Base-by-base conservation (phyloP, 2,329 filamentous ascomycete species). In the Cercospora zeae-maydis region DNA sequence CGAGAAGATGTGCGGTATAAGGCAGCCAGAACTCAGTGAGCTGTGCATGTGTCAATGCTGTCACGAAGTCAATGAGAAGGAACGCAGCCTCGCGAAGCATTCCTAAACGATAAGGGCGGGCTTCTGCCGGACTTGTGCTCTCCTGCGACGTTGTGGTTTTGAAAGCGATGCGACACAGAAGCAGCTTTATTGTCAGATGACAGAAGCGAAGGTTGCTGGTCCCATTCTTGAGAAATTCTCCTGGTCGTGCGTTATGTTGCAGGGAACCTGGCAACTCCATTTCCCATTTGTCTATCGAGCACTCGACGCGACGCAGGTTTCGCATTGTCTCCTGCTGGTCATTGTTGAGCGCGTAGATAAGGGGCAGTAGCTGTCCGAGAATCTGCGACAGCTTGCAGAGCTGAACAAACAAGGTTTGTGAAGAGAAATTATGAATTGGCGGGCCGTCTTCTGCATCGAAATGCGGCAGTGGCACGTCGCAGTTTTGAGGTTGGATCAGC, bases 381-480 rank as follows among this genome's bases (percentile, higher is more conserved):
- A 78, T 70, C 49, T 76, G 73, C 70, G 72, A 83, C 69, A 85
- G 73, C 11, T 74, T 77, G 67, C 83, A 85, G 4, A 85, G 74
- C 19, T 82, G 78, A 37, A 84, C 78, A 61, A 84, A 84, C 47
- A 81, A 82, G 52, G 80, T 78, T 1, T 80, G 80, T 13, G 81
- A 79, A 30, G 27, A 47, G 19, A 21, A 27, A 21, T n/a, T 39
- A 34, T 56, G 39, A 9, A 51, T 27, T 14, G 58, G 55, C 24
- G 30, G n/a, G 1, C 49, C 34, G 1, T 59, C 56, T 33, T 27
- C 76, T 65, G 33, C 73, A 62, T 57, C 80, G 45, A 61, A 71
- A 0, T 78, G 80, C 3, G 83, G 83, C 45, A 83, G 70, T 14
- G 83, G 82, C 13, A 85, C 83, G 64, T 86, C 82, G 66, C 84